These are phyloP conservation scores for Verticillium dahliae DNA, from an alignment of 2,329 filamentous ascomycete genomes.

Conservation along the genomic window DNA sequence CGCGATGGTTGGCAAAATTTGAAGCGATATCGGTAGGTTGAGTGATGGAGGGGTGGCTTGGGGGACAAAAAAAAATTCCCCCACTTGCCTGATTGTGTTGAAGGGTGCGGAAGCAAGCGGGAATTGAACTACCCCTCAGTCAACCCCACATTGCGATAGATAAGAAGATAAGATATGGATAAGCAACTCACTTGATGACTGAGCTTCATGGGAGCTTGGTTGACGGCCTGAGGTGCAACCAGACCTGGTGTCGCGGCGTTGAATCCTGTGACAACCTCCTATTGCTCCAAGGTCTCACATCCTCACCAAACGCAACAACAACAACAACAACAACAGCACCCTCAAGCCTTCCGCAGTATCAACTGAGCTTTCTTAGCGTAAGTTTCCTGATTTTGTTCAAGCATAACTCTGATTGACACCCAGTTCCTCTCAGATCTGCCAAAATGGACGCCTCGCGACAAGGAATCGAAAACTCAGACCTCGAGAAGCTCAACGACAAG, in stretches of 20 bases:
- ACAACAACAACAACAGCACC: background rate
- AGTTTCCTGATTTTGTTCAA: background rate
- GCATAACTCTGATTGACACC: background rate
- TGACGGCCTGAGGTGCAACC: background rate
- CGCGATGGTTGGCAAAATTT: background rate
- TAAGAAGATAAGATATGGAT: background rate
- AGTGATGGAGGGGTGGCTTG: background rate
- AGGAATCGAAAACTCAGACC: constrained; percentile 49
- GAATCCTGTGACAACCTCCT: background rate
- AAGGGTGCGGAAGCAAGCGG: background rate
- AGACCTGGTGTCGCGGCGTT: background rate
- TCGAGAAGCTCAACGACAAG: constrained; percentile 68
- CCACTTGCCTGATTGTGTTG: background rate
- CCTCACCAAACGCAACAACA: background rate
- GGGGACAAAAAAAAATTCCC: background rate
- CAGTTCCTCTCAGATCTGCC: background rate
- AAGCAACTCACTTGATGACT: background rate
- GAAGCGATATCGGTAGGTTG: background rate
- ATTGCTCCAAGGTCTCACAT: background rate
- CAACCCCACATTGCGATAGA: background rate
- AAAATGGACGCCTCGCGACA: constrained; percentile 28
- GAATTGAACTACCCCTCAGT: background rate
- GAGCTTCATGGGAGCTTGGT: background rate
- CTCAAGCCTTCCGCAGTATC: background rate
- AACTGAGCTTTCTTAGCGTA: background rate